phyloP scores from a whole-genome alignment of 176 grass and related monocot species.

The Ensete glaucum region DNA sequence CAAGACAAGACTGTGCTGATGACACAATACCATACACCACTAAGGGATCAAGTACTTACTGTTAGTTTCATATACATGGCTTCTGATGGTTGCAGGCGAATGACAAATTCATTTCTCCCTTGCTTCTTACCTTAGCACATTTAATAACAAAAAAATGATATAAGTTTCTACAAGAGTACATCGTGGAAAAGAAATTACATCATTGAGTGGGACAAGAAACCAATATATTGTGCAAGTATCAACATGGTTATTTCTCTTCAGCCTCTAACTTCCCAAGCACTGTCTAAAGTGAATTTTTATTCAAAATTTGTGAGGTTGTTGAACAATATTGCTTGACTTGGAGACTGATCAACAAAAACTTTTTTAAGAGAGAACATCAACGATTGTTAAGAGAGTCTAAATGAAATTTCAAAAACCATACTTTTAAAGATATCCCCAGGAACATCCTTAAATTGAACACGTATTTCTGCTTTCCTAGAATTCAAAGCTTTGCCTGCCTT shows the following conservation, averaged over 20 bases:
- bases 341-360: neutral
- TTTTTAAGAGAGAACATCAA: neutral
- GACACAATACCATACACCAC: neutral
- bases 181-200: neutral
- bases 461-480: conserved; percentile 96
- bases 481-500: conserved; percentile 97
- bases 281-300: neutral
- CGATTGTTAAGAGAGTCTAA: neutral
- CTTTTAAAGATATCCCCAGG: conserved; percentile 99
- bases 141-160: conserved; percentile 17
- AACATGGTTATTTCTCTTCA: neutral
- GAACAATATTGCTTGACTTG: neutral
- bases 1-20: neutral
- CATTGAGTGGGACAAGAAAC: neutral
- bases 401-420: conserved; percentile 20
- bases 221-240: neutral
- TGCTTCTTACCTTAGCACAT: conserved; percentile 78
- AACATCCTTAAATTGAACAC: conserved; percentile 99
- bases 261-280: neutral
- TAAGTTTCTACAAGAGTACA: conserved; percentile 9
- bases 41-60: conserved; percentile 41
- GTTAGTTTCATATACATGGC: conserved; percentile 99
- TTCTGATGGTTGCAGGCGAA: conserved; percentile 90
- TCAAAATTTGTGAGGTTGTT: neutral
- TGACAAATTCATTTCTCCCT: conserved; percentile 99